Evolutionary conservation across 1,284 basidiomycete genomes (phyloP).

Genomic region (Retiboletus flavoniger): DNA sequence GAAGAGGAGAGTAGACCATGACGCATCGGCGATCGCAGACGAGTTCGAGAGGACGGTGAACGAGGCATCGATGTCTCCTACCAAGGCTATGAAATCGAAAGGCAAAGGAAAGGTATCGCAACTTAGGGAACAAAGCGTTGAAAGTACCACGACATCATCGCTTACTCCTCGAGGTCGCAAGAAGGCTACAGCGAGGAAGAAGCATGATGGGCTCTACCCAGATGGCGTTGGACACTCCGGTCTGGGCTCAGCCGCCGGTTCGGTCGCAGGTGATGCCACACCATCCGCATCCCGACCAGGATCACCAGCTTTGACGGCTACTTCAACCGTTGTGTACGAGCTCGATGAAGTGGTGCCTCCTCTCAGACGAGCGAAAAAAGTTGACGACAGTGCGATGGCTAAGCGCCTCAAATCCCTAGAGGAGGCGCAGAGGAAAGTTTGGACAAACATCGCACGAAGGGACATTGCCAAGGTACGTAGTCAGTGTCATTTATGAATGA

Average conservation of each 20-base stretch:
- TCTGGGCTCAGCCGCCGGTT: slow-evolving; percentile 53
- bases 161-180: slow-evolving; percentile 42
- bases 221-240: slow-evolving; percentile 51
- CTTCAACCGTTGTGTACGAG: slow-evolving; percentile 64
- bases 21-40: slow-evolving; percentile 38
- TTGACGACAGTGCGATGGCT: slow-evolving; percentile 67
- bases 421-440: slow-evolving; percentile 82
- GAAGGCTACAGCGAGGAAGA: slow-evolving; percentile 44
- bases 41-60: slow-evolving; percentile 44
- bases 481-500: not conserved
- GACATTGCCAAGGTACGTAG: slow-evolving; percentile 75
- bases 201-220: slow-evolving; percentile 43
- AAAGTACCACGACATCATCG: slow-evolving; percentile 37
- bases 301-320: slow-evolving; percentile 57
- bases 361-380: slow-evolving; percentile 69
- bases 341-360: slow-evolving; percentile 66
- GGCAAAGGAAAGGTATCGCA: slow-evolving; percentile 44
- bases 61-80: slow-evolving; percentile 23
- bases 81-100: slow-evolving; percentile 29
- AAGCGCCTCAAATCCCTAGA: slow-evolving; percentile 76
- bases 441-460: slow-evolving; percentile 79
- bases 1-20: slow-evolving; percentile 47
- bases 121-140: slow-evolving; percentile 45
- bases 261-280: slow-evolving; percentile 55
- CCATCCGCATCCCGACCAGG: slow-evolving; percentile 57